A percentile compares a stretch with the other conserved stretches of the same genome.
Evolutionary conservation across 805 yeast genomes (phyloP).

Genomic region (Ogataea degrootiae): DNA sequence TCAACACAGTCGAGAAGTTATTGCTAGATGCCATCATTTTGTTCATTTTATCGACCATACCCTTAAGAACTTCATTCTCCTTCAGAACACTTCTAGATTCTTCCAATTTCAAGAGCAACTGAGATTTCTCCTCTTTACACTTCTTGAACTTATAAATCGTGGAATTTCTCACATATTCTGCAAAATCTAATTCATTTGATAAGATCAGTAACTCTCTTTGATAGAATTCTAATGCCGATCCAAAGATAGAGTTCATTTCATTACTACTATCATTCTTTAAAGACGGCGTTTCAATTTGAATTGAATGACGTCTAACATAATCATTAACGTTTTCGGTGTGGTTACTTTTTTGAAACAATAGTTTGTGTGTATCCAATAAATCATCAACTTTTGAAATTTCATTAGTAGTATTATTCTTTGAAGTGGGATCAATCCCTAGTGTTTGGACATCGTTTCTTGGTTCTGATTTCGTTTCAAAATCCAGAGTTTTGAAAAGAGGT

Average conservation of each 20-base stretch:
- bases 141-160: conserved; percentile 18
- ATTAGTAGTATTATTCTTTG: not conserved
- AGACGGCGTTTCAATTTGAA: conserved; percentile 2
- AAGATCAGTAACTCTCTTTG: conserved; percentile 53
- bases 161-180: conserved; percentile 46
- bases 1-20: no score
- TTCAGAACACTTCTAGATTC: conserved; percentile 5
- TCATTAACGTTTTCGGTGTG: not conserved
- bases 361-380: conserved; percentile 16
- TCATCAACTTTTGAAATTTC: conserved; percentile 3
- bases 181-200: conserved; percentile 59
- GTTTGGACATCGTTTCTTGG: not conserved
- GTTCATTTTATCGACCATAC: not conserved
- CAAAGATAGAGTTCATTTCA: not conserved
- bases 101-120: conserved; percentile 3
- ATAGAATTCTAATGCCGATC: conserved; percentile 35
- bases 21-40: not conserved
- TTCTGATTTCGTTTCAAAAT: not conserved
- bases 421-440: not conserved
- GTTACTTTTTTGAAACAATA: conserved; percentile 12
- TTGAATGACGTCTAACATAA: conserved; percentile 4
- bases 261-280: not conserved
- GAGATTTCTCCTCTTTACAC: conserved; percentile 29
- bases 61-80: conserved; percentile 1
- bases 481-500: not conserved